Percentiles rank a stretch among this genome's conserved stretches.
Evolutionary conservation across 2,329 filamentous ascomycete genomes (phyloP).

Genomic region (Sporothrix globosa): DNA sequence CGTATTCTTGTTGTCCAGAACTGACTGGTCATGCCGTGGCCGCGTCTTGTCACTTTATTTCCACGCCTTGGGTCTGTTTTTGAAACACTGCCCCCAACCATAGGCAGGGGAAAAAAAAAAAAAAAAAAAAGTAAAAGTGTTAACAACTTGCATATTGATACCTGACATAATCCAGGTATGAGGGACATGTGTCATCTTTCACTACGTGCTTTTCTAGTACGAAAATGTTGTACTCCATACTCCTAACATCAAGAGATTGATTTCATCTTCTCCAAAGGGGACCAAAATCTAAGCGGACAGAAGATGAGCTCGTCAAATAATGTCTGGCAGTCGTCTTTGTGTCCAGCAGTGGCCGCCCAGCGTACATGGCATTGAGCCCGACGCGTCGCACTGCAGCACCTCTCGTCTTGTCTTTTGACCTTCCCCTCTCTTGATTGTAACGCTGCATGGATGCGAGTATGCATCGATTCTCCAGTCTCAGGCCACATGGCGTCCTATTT

Average conservation of each 20-base stretch:
- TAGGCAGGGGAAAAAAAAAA: not conserved
- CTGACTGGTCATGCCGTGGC: conserved; percentile 6
- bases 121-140: too few relatives aligned
- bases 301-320: not conserved
- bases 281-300: too few relatives aligned
- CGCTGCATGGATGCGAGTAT: conserved; percentile 7
- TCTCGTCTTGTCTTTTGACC: not conserved
- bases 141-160: too few relatives aligned
- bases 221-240: too few relatives aligned
- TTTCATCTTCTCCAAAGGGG: too few relatives aligned
- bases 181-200: not conserved
- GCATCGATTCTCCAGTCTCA: not conserved
- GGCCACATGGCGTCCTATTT: conserved; percentile 3
- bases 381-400: not conserved
- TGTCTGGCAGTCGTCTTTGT: not conserved
- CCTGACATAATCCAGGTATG: conserved; percentile 1
- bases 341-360: not conserved
- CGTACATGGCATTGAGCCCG: not conserved
- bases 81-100: conserved; percentile 14
- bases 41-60: not conserved
- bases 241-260: too few relatives aligned
- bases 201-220: too few relatives aligned
- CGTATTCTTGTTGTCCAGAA: not conserved
- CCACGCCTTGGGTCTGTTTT: not conserved
- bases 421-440: conserved; percentile 1